These are phyloP conservation scores for Polyplosphaeria fusca DNA, from an alignment of 495 filamentous ascomycete genomes.

Conservation along the genomic window DNA sequence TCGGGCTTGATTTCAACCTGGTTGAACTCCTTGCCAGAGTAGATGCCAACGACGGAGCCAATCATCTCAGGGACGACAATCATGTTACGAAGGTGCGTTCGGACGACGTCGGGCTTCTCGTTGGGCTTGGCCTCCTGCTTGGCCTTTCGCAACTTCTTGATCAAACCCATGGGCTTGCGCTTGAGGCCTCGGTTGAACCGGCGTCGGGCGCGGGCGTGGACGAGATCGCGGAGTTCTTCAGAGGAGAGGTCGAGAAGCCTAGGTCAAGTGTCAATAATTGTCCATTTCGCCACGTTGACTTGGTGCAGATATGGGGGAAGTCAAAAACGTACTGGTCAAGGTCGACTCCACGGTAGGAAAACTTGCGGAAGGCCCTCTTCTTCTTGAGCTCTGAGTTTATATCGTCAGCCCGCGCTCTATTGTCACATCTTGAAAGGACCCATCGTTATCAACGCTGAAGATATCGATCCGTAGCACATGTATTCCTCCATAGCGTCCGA, in stretches of 20 bases:
- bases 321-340: constrained; percentile 83
- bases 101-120: constrained; percentile 98
- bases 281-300: too few relatives aligned
- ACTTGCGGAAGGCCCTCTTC: constrained; percentile 99
- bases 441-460: too few relatives aligned
- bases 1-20: constrained; percentile 99
- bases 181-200: constrained; percentile 99
- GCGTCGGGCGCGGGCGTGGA: constrained; percentile 96
- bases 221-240: constrained; percentile 97
- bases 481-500: not conserved
- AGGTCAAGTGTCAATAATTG: too few relatives aligned
- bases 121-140: constrained; percentile 99
- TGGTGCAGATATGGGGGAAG: too few relatives aligned
- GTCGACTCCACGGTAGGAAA: constrained; percentile 98
- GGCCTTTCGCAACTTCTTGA: constrained; percentile 99
- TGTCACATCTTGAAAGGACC: not conserved
- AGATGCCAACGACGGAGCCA: constrained; percentile 94
- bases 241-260: constrained; percentile 97
- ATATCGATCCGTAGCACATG: not conserved
- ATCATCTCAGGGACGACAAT: constrained; percentile 99
- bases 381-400: constrained; percentile 80
- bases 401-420: constrained; percentile 44
- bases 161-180: constrained; percentile 99
- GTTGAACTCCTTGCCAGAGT: constrained; percentile 99
- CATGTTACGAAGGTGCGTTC: constrained; percentile 99